These are phyloP conservation scores for Mycosarcoma mackinlayi DNA, from an alignment of 1,284 basidiomycete species.

Conservation along the genomic window DNA sequence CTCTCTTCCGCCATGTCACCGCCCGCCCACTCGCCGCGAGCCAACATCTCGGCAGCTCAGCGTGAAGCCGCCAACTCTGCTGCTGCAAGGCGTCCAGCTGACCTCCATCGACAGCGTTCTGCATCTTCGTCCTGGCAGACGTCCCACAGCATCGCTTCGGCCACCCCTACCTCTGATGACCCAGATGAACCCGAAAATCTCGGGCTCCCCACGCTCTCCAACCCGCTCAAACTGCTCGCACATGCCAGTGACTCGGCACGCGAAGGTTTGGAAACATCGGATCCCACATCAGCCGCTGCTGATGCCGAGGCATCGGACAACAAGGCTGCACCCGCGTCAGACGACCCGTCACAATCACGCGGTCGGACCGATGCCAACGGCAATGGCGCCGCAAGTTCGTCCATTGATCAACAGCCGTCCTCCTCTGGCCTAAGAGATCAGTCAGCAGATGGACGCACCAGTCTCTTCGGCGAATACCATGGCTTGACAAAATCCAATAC, in stretches of 20 bases:
- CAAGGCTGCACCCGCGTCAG: constrained; percentile 1
- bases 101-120: constrained; percentile 24
- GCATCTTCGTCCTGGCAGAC: constrained; percentile 30
- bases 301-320: background rate
- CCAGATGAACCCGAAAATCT: constrained; percentile 51
- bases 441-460: constrained; percentile 5
- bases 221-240: constrained; percentile 49
- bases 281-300: constrained; percentile 1
- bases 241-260: constrained; percentile 47
- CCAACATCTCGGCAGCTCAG: background rate
- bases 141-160: constrained; percentile 32
- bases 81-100: constrained; percentile 7
- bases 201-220: constrained; percentile 46
- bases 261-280: constrained; percentile 22
- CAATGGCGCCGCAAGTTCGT: background rate
- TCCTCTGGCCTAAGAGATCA: background rate
- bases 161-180: constrained; percentile 41
- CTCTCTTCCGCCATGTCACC: constrained; percentile 35
- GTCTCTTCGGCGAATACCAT: constrained; percentile 22
- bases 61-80: constrained; percentile 3
- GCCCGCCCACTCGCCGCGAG: constrained; percentile 26
- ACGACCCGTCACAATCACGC: background rate
- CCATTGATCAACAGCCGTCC: background rate
- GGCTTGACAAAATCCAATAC: constrained; percentile 29
- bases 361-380: background rate